Percentiles rank a stretch among this genome's conserved stretches.
These are phyloP conservation scores for Phytopythium ostracodes DNA, from an alignment of 352 stramenopile species.

Conservation along the genomic window DNA sequence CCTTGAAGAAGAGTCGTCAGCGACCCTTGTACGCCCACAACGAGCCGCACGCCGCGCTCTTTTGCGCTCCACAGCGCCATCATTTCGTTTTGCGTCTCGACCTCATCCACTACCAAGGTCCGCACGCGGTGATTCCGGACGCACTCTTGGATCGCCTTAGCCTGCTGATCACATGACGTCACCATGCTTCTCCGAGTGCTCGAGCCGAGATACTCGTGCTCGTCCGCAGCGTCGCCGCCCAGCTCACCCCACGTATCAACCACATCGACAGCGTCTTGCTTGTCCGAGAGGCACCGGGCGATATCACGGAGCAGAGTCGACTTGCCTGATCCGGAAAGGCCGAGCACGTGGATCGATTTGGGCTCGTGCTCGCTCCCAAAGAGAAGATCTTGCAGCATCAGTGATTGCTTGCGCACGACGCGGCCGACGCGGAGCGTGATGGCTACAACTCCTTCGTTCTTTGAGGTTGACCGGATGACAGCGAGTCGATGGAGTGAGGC, in stretches of 20 bases:
- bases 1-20: not conserved
- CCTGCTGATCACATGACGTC: not conserved
- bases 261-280: not conserved
- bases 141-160: not conserved
- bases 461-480: not conserved
- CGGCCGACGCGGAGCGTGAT: not conserved
- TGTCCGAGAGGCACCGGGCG: not conserved
- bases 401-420: not conserved
- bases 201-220: not conserved
- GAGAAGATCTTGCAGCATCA: not conserved
- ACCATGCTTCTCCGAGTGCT: not conserved
- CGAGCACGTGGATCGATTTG: not conserved
- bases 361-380: not conserved
- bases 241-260: conserved; percentile 2
- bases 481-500: not conserved
- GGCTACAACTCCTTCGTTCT: not conserved
- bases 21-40: not conserved
- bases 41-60: not conserved
- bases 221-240: not conserved
- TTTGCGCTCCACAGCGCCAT: conserved; percentile 1
- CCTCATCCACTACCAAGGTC: not conserved
- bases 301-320: conserved; percentile 1
- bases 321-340: not conserved
- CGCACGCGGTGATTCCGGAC: not conserved
- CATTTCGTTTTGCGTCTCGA: not conserved